Evolutionary conservation across 164 flowering plant genomes (phyloP).

Genomic region (Kingdonia uniflora): DNA sequence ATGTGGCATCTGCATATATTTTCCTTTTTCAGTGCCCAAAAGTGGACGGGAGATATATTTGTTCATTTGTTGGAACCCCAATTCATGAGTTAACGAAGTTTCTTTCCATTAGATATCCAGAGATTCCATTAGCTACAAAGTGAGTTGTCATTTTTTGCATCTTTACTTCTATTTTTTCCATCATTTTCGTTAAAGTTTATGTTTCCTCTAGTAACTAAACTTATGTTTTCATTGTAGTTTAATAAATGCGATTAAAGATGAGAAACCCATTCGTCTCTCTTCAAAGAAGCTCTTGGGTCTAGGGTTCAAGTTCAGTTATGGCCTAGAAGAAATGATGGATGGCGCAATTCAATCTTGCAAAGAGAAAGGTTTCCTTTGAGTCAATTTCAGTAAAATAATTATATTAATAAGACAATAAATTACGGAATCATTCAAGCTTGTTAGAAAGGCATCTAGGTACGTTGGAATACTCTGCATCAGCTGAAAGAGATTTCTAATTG

Average conservation of each 20-base stretch:
- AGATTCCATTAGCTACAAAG: constrained; percentile 30
- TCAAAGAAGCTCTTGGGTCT: constrained; percentile 39
- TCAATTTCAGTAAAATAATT: too few species aligned
- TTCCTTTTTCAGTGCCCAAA: constrained; percentile 13
- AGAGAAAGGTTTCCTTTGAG: constrained; percentile 19
- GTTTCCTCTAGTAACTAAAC: too few species aligned
- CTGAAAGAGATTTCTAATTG: too few species aligned
- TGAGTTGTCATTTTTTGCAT: constrained; percentile 22
- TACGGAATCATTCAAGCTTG: too few species aligned
- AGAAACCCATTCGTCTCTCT: constrained; percentile 12
- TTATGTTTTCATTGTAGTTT: constrained; percentile 7
- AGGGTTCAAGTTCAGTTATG: constrained; percentile 39
- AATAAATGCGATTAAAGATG: constrained; percentile 10
- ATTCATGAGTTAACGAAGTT: constrained; percentile 12
- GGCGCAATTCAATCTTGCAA: constrained; percentile 26
- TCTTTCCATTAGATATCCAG: constrained; percentile 31
- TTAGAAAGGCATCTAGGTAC: too few species aligned
- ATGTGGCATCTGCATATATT: constrained; percentile 12
- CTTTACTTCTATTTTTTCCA: not conserved
- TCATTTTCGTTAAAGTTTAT: not conserved
- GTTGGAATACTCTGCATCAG: too few species aligned
- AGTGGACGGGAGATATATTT: constrained; percentile 18
- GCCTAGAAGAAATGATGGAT: constrained; percentile 39
- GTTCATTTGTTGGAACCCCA: constrained; percentile 10
- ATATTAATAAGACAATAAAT: too few species aligned